Evolutionary conservation across 2,329 filamentous ascomycete genomes (phyloP).

Genomic region (Exophiala xenobiotica): DNA sequence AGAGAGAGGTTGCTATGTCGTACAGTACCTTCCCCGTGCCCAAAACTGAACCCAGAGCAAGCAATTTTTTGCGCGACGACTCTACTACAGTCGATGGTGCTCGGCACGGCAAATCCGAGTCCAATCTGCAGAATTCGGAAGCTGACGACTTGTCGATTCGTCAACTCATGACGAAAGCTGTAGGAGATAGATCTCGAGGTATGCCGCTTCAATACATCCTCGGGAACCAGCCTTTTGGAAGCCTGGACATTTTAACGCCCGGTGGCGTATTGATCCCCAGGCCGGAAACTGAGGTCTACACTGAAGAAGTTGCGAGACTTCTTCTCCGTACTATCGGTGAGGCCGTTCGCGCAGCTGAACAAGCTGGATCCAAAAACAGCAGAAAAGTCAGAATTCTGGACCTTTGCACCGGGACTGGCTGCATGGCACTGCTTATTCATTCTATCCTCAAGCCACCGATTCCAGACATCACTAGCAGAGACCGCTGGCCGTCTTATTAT

Average conservation of each 20-base stretch:
- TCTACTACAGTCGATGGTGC: background rate
- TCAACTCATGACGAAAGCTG: constrained; percentile 28
- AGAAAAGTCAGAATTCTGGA: constrained; percentile 66
- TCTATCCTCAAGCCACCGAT: constrained; percentile 51
- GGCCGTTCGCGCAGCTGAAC: background rate
- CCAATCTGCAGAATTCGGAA: background rate
- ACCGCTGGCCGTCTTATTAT: constrained; percentile 13
- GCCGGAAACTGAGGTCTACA: constrained; percentile 40
- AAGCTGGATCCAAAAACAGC: background rate
- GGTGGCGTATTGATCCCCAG: constrained; percentile 83
- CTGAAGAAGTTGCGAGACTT: constrained; percentile 16
- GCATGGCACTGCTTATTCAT: constrained; percentile 77
- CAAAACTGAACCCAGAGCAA: no score
- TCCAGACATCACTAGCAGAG: background rate
- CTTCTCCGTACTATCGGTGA: background rate
- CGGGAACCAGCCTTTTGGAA: constrained; percentile 83
- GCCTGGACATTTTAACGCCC: constrained; percentile 72
- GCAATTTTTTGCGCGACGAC: no score
- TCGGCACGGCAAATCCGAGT: background rate
- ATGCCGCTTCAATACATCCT: constrained; percentile 87
- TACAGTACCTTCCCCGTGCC: no score
- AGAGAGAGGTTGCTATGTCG: no score
- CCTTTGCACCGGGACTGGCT: constrained; percentile 87
- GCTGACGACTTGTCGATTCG: background rate
- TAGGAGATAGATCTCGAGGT: constrained; percentile 54